These are phyloP conservation scores for Orbilia javanica DNA, from an alignment of 2,329 filamentous ascomycete genomes.

Conservation along the genomic window DNA sequence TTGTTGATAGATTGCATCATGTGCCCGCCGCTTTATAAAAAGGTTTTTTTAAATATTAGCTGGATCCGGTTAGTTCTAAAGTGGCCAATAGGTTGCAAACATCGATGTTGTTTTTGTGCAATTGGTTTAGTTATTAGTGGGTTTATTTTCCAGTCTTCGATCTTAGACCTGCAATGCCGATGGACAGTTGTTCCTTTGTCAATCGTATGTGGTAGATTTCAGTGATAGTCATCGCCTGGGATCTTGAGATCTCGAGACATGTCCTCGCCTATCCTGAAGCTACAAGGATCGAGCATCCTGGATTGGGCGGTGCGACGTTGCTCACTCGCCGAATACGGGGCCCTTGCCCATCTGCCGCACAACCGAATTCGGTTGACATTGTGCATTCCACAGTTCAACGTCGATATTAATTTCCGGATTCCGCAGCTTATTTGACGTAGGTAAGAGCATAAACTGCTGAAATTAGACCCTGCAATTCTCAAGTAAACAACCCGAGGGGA, in stretches of 20 bases:
- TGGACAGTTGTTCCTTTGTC: neutral
- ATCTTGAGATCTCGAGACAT: constrained; percentile 18
- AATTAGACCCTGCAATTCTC: constrained; percentile 18
- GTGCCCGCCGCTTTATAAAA: neutral
- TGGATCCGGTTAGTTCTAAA: neutral
- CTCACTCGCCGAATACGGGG: constrained; percentile 16
- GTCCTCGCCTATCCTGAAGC: constrained; percentile 37
- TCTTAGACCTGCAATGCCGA: neutral
- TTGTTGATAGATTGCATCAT: constrained; percentile 36
- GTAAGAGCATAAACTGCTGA: constrained; percentile 22
- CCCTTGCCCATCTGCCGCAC: constrained; percentile 33
- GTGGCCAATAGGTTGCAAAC: neutral
- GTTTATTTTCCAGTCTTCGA: neutral
- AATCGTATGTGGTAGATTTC: constrained; percentile 3
- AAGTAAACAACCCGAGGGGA: neutral
- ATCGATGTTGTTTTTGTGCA: neutral
- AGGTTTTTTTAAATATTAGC: neutral
- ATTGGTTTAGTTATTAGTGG: neutral
- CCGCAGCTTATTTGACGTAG: constrained; percentile 47
- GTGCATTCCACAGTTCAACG: constrained; percentile 17
- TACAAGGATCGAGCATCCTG: constrained; percentile 43
- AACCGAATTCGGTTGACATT: constrained; percentile 22
- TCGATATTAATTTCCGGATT: constrained; percentile 48
- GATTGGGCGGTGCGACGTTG: constrained; percentile 16
- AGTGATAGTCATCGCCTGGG: neutral